Conservation (phyloP, 1,284 basidiomycete species). For the Serendipita sp. region DNA sequence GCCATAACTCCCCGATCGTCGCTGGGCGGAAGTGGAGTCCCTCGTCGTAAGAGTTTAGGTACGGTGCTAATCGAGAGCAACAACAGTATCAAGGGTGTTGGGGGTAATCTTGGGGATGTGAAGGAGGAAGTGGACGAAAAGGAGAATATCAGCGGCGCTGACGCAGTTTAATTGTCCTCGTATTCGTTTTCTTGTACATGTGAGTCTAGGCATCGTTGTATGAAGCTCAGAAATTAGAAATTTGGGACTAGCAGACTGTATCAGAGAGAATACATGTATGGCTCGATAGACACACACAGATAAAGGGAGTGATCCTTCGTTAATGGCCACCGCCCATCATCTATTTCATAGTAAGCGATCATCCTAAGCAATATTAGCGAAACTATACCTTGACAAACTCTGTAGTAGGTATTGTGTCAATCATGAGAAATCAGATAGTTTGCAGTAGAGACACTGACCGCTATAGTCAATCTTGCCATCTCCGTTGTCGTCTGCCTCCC, state of each 20-base stretch:
- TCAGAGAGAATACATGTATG: too few species aligned
- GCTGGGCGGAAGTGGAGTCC: not conserved
- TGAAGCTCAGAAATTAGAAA: too few species aligned
- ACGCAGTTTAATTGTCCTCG: not conserved
- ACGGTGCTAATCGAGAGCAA: not conserved
- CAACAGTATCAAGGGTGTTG: not conserved
- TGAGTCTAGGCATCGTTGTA: not conserved
- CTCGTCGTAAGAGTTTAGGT: not conserved
- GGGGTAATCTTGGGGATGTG: not conserved
- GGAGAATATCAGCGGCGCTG: not conserved
- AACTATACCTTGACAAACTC: not conserved
- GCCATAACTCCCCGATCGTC: not conserved
- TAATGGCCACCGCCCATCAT: too few species aligned
- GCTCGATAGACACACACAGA: too few species aligned
- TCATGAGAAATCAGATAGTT: not conserved
- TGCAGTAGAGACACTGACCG: conserved; percentile 7
- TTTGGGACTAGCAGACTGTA: too few species aligned
- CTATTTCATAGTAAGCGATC: too few species aligned
- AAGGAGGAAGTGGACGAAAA: not conserved
- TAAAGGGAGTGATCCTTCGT: too few species aligned
- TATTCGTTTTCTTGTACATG: not conserved
- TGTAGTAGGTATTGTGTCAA: not conserved
- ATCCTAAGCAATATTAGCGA: not conserved
- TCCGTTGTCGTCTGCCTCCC: conserved; percentile 32
- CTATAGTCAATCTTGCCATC: conserved; percentile 26